These are phyloP conservation scores for Oryza australiensis DNA, from an alignment of 176 grass and related monocot genomes.

Conservation along the genomic window DNA sequence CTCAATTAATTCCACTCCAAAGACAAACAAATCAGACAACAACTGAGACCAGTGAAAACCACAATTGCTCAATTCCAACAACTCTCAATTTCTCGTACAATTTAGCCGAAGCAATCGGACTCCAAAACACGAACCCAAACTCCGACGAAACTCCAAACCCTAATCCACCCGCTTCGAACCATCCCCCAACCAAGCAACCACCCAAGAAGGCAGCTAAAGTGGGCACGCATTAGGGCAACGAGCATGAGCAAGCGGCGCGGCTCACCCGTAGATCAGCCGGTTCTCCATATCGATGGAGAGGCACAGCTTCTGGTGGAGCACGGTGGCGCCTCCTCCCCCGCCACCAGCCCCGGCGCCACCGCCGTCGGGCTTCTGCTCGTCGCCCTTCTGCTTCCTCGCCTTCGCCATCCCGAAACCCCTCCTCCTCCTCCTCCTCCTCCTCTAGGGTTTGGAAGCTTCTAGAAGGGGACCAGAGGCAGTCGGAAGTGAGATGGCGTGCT, in stretches of 20 bases:
- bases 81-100: not conserved
- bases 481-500: not conserved
- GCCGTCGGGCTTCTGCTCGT: conserved; percentile 52
- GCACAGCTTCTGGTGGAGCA: conserved; percentile 95
- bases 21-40: conserved; percentile 22
- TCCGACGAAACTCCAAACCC: conserved; percentile 39
- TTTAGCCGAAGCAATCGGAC: conserved; percentile 19
- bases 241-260: conserved; percentile 6
- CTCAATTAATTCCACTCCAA: not conserved
- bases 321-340: conserved; percentile 56
- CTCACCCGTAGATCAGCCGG: conserved; percentile 87
- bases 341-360: not conserved
- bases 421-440: conserved; percentile 10
- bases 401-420: conserved; percentile 66
- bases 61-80: conserved; percentile 26
- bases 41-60: not conserved
- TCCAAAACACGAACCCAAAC: conserved; percentile 20
- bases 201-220: conserved; percentile 29
- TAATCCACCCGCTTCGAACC: conserved; percentile 25
- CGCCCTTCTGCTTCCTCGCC: conserved; percentile 86
- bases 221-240: conserved; percentile 9
- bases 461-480: not conserved
- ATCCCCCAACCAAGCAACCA: not conserved
- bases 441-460: conserved; percentile 51
- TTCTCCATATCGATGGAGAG: conserved; percentile 93